phyloP scores from a whole-genome alignment of 148 eudicot genomes.

The Arctostaphylos glauca region DNA sequence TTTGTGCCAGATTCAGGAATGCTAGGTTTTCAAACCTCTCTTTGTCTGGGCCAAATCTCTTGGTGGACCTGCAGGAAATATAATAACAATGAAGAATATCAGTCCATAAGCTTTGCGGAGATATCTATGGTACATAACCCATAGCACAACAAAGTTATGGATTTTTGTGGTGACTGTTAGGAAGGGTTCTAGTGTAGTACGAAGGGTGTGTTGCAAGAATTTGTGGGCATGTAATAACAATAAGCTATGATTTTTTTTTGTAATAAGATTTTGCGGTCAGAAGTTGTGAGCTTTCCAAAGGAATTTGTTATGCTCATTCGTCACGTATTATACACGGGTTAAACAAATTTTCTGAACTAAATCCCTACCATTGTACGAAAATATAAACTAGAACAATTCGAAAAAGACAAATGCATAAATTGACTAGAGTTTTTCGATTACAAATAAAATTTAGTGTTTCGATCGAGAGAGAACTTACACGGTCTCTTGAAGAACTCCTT shows the following conservation, averaged over 20 bases:
- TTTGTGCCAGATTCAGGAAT: conserved; percentile 86
- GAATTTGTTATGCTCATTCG: too few relatives aligned
- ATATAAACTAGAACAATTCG: conserved; percentile 1
- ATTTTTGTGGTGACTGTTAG: too few relatives aligned
- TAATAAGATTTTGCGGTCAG: too few relatives aligned
- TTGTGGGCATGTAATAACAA: too few relatives aligned
- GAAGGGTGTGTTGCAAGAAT: too few relatives aligned
- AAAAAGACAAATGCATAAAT: not conserved
- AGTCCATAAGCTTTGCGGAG: not conserved
- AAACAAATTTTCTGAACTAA: not conserved
- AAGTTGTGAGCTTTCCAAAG: too few relatives aligned
- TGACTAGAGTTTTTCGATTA: not conserved
- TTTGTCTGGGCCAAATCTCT: conserved; percentile 81
- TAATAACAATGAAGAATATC: not conserved
- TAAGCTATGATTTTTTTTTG: too few relatives aligned
- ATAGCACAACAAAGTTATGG: too few relatives aligned
- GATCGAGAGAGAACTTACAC: conserved; percentile 42
- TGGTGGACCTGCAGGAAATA: conserved; percentile 61
- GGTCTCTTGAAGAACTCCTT: conserved; percentile 94
- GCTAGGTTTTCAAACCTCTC: conserved; percentile 92
- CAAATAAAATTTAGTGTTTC: not conserved
- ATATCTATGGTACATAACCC: too few relatives aligned
- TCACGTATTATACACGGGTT: too few relatives aligned
- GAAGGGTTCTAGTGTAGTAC: too few relatives aligned
- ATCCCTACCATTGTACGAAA: not conserved